Evolutionary conservation across 2,329 filamentous ascomycete species (phyloP).

Genomic region (Cytospora piceicola): DNA sequence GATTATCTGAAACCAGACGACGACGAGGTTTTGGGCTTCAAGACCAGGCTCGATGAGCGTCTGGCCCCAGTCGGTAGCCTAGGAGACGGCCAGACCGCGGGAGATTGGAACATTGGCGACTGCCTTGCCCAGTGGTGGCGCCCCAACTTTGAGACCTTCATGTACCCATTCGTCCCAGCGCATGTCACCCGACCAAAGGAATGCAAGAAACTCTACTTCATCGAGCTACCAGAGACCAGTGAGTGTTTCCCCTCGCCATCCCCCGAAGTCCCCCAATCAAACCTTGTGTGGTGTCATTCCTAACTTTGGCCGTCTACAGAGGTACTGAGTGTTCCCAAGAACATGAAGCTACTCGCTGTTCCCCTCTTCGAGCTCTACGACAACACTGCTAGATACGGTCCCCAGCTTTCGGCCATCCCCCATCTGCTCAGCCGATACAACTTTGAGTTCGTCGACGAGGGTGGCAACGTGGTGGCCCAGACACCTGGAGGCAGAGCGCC

Average conservation of each 20-base stretch:
- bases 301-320: conserved; percentile 55
- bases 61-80: conserved; percentile 88
- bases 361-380: conserved; percentile 98
- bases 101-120: conserved; percentile 93
- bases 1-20: conserved; percentile 91
- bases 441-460: conserved; percentile 96
- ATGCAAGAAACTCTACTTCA: conserved; percentile 98
- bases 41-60: conserved; percentile 86
- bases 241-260: conserved; percentile 41
- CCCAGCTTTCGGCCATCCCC: conserved; percentile 93
- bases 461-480: conserved; percentile 81
- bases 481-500: conserved; percentile 73
- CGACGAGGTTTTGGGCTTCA: conserved; percentile 94
- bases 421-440: conserved; percentile 94
- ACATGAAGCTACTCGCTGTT: conserved; percentile 98
- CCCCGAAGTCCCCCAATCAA: neutral
- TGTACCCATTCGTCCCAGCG: conserved; percentile 97
- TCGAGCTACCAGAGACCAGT: conserved; percentile 92
- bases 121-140: conserved; percentile 98
- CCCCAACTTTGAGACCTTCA: conserved; percentile 99
- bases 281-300: neutral
- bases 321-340: conserved; percentile 95
- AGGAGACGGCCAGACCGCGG: conserved; percentile 79
- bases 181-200: conserved; percentile 97
- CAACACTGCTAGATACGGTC: conserved; percentile 92